Conservation (phyloP, 1,284 basidiomycete species). For the Papiliotrema terrestris region DNA sequence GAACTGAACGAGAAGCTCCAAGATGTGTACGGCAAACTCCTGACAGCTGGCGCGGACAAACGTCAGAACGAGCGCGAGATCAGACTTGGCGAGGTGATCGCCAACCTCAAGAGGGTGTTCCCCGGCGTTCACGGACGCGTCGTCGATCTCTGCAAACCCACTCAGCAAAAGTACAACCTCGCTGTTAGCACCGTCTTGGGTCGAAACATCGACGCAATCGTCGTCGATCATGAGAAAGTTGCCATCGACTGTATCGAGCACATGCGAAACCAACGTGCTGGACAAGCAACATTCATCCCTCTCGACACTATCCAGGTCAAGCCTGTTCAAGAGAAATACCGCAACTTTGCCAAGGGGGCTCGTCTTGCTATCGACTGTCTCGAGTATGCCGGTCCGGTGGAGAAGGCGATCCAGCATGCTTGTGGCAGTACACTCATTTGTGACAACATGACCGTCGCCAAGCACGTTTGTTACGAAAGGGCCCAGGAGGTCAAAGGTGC, state of each 20-base stretch:
- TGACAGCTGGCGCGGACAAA: slow-evolving; percentile 81
- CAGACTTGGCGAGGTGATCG: slow-evolving; percentile 78
- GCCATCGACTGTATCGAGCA: slow-evolving; percentile 99
- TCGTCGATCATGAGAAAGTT: slow-evolving; percentile 94
- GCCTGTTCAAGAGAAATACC: slow-evolving; percentile 89
- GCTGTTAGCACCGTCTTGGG: slow-evolving; percentile 95
- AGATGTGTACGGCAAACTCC: slow-evolving; percentile 74
- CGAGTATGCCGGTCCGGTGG: slow-evolving; percentile 77
- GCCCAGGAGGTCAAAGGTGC: slow-evolving; percentile 91
- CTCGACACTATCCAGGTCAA: slow-evolving; percentile 94
- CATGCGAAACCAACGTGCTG: slow-evolving; percentile 88
- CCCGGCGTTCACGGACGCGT: slow-evolving; percentile 87
- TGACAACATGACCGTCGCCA: slow-evolving; percentile 88
- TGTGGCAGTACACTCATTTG: slow-evolving; percentile 94
- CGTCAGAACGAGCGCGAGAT: slow-evolving; percentile 80
- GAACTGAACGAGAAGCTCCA: slow-evolving; percentile 89
- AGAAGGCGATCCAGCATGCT: slow-evolving; percentile 92
- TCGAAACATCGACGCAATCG: slow-evolving; percentile 89
- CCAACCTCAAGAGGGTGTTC: slow-evolving; percentile 79
- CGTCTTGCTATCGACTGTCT: slow-evolving; percentile 93
- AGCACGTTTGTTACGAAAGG: slow-evolving; percentile 87
- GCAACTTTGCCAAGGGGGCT: slow-evolving; percentile 85
- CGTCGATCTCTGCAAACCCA: slow-evolving; percentile 88
- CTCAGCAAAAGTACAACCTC: slow-evolving; percentile 84
- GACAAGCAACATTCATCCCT: slow-evolving; percentile 95